phyloP scores from a whole-genome alignment of 164 flowering plant species.

The Vitis vinifera region DNA sequence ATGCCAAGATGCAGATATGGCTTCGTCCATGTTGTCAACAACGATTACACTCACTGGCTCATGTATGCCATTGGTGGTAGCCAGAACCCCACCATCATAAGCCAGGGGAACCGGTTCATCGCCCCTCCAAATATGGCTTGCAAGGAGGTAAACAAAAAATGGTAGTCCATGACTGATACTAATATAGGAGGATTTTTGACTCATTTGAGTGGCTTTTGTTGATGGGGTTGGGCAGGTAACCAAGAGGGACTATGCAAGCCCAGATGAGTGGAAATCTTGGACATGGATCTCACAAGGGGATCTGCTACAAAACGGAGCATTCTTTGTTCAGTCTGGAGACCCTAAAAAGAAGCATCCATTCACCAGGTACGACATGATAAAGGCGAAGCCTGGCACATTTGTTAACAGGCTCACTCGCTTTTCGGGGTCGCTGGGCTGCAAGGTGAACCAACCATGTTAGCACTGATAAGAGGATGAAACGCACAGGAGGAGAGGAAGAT shows the following conservation, averaged over 20 bases:
- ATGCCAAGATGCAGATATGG: constrained; percentile 69
- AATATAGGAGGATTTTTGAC: no score
- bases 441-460: constrained; percentile 19
- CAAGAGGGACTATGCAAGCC: constrained; percentile 33
- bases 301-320: constrained; percentile 44
- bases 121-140: constrained; percentile 33
- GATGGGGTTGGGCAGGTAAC: constrained; percentile 31
- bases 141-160: constrained; percentile 26
- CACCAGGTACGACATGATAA: constrained; percentile 24
- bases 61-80: constrained; percentile 79
- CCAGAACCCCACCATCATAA: constrained; percentile 47
- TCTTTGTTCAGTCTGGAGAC: constrained; percentile 41
- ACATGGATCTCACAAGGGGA: constrained; percentile 55
- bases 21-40: constrained; percentile 63
- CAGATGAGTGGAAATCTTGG: constrained; percentile 42
- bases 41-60: constrained; percentile 66
- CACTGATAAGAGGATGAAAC: no score
- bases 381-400: constrained; percentile 29
- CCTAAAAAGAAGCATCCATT: constrained; percentile 12
- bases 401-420: constrained; percentile 41
- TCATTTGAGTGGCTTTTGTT: neutral
- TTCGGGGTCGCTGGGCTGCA: constrained; percentile 45
- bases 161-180: no score
- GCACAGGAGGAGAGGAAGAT: no score
- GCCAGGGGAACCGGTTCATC: constrained; percentile 66